These are phyloP conservation scores for Ceratobasidium sp. DNA, from an alignment of 1,284 basidiomycete species.

Conservation along the genomic window DNA sequence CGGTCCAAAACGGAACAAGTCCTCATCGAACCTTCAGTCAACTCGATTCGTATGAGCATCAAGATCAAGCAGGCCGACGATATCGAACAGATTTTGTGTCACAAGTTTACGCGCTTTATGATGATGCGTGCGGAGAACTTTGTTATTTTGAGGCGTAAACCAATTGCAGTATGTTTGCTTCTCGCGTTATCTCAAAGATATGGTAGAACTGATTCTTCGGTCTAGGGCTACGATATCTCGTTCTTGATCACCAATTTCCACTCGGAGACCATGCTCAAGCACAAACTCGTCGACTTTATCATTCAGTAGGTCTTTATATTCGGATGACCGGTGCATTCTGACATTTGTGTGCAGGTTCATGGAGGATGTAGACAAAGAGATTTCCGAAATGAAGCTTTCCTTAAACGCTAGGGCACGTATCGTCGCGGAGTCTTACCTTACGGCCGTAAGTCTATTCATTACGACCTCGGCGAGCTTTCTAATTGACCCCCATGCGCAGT, in stretches of 20 bases:
- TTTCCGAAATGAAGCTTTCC: constrained; percentile 89
- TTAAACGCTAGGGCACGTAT: constrained; percentile 96
- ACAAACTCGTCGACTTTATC: constrained; percentile 99
- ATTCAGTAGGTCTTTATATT: constrained; percentile 74
- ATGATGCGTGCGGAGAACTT: constrained; percentile 99
- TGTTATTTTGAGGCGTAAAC: constrained; percentile 93
- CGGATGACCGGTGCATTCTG: not conserved
- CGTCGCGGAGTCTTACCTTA: constrained; percentile 90
- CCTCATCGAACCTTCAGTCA: constrained; percentile 95
- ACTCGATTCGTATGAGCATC: constrained; percentile 95
- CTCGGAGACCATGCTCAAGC: constrained; percentile 97
- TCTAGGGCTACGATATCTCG: constrained; percentile 96
- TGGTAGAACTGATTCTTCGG: not conserved
- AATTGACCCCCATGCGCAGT: constrained; percentile 7
- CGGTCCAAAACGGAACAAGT: constrained; percentile 97
- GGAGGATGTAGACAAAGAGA: constrained; percentile 96
- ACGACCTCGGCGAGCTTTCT: not conserved
- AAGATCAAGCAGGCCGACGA: constrained; percentile 99
- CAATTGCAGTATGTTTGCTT: constrained; percentile 71
- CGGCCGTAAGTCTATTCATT: constrained; percentile 62
- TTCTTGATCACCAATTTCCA: constrained; percentile 99
- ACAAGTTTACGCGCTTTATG: constrained; percentile 99
- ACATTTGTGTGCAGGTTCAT: constrained; percentile 73
- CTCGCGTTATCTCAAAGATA: not conserved
- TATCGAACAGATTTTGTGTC: constrained; percentile 95